Base-by-base conservation (phyloP, 163 green algal species). In the Scenedesmus sp. region DNA sequence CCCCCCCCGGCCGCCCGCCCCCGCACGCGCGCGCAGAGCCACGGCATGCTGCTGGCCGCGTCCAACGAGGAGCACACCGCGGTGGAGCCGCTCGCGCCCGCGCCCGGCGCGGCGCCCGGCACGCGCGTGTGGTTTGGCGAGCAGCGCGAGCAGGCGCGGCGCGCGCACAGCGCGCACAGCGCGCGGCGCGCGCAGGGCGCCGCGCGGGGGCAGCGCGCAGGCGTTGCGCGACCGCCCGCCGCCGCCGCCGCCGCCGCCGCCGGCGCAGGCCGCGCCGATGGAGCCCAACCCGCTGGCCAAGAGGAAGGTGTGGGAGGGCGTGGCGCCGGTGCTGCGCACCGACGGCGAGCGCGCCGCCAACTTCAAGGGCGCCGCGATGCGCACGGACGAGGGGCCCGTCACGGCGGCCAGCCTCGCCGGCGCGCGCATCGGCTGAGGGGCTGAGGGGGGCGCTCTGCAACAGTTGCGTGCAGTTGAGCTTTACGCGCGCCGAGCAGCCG, bases 281-380 rank as follows among this genome's bases (percentile, higher is more conserved):
- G 86, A 88, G 20, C 82, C 89, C 63, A 98, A 98, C 60, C 85
- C 89, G 64, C 82, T 98, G 13, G 87, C 97, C 84, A 99, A 99
- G 87, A 98, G 98, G 91, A 99, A 99, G 85, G 84, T 93, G 31
- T 99, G 95, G 95, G 95, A 97, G 57, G 72, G 48, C n/a, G 89
- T 96, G 57, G 87, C 93, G 72, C 86, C 89, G n/a, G 50, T 83
- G n/a, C 69, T 93, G 65, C 58, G 77, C 18, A 92, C 89, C 3
- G 76, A 86, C 26, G 78, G 39, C 7, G 64, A 79, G 1, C 56
- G 62, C 1, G 54, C 54, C 7, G 87, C 85, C 0, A 78, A 56
- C 31, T 83, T 86, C 67, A 67, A 80, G 33, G 85, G 86, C 9
- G 42, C 36, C 29, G 9, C 65, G 13, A 87, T 93, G 83, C 80